These are phyloP conservation scores for Cyanodermella asteris DNA, from an alignment of 2,329 filamentous ascomycete species.

Conservation along the genomic window DNA sequence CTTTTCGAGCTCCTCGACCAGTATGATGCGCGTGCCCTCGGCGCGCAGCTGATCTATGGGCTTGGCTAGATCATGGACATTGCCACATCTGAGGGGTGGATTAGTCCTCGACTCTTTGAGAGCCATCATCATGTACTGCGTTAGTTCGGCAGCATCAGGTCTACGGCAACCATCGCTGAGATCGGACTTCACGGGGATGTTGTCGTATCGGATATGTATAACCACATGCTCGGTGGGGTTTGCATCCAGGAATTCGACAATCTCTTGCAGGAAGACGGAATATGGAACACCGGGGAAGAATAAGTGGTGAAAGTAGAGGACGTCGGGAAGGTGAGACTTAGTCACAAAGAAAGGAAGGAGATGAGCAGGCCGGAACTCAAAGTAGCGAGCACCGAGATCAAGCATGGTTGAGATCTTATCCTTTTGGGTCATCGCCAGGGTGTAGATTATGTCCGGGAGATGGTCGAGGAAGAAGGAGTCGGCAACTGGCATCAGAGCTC, in stretches of 20 bases:
- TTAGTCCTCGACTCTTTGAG: constrained; percentile 10
- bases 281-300: constrained; percentile 30
- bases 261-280: constrained; percentile 19
- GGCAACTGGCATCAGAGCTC: constrained; percentile 10
- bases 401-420: constrained; percentile 24
- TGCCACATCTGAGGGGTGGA: constrained; percentile 14
- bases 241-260: constrained; percentile 19
- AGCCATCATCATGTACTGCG: constrained; percentile 16
- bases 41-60: constrained; percentile 15
- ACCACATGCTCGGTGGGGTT: constrained; percentile 26
- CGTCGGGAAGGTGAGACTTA: constrained; percentile 19
- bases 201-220: constrained; percentile 29
- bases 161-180: constrained; percentile 24
- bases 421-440: constrained; percentile 30
- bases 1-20: constrained; percentile 17
- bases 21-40: constrained; percentile 17
- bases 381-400: constrained; percentile 26
- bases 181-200: constrained; percentile 24
- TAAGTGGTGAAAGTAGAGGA: constrained; percentile 28
- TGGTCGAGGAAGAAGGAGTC: constrained; percentile 11
- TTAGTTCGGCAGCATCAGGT: constrained; percentile 17
- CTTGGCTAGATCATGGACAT: constrained; percentile 9
- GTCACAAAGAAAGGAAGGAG: constrained; percentile 21
- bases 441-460: constrained; percentile 23
- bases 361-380: constrained; percentile 29